phyloP scores from a whole-genome alignment of 768 basidiomycete genomes.

The Cyathus striatus region DNA sequence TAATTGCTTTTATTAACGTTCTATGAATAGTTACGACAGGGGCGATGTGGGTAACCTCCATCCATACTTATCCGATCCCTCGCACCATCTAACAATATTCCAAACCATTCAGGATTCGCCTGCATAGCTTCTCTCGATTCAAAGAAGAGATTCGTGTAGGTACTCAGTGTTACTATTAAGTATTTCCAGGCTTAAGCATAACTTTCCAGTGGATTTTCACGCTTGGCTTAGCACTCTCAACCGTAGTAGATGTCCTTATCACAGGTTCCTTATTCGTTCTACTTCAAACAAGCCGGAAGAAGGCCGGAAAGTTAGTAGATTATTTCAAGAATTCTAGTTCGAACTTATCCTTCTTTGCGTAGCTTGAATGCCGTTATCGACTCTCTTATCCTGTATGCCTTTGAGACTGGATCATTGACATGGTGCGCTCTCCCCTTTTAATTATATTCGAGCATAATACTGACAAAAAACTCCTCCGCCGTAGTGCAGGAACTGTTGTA shows the following conservation, averaged over 20 bases:
- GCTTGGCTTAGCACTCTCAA: conserved; percentile 43
- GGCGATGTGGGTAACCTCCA: conserved; percentile 17
- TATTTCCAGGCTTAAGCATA: conserved; percentile 4
- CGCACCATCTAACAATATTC: no score
- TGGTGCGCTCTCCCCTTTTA: conserved; percentile 25
- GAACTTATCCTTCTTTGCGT: neutral
- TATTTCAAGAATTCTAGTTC: neutral
- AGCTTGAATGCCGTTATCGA: conserved; percentile 46
- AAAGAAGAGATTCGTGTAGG: conserved; percentile 15
- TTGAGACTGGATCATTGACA: conserved; percentile 49
- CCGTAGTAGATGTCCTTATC: conserved; percentile 44
- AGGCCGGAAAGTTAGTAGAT: conserved; percentile 23
- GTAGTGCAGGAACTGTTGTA: conserved; percentile 35
- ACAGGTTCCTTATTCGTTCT: conserved; percentile 39
- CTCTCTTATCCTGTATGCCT: conserved; percentile 42
- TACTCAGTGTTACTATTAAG: neutral
- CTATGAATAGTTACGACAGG: conserved; percentile 20
- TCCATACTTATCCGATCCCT: no score
- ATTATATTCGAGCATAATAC: neutral
- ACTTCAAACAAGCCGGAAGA: conserved; percentile 31
- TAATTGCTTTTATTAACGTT: neutral
- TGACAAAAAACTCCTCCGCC: neutral
- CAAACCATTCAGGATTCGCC: conserved; percentile 29
- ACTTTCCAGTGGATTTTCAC: conserved; percentile 42
- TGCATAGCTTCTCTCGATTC: conserved; percentile 16